phyloP scores from a whole-genome alignment of 768 basidiomycete genomes.

The Xerocomellus amylosporus region DNA sequence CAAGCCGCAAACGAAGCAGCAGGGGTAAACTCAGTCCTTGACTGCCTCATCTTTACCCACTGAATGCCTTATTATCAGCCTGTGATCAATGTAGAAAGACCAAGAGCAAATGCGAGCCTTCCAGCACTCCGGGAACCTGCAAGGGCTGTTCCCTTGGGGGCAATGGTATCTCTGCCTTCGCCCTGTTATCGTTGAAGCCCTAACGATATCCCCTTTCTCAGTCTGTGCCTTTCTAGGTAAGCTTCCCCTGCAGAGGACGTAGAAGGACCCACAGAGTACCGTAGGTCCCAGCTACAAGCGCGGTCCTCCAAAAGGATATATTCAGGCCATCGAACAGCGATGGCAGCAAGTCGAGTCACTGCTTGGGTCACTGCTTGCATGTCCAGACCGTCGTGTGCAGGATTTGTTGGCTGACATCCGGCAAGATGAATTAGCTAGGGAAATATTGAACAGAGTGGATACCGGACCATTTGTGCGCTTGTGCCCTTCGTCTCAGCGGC shows the following conservation, averaged over 20 bases:
- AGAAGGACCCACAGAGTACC: not conserved
- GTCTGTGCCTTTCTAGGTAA: slow-evolving; percentile 67
- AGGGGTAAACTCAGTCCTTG: slow-evolving; percentile 42
- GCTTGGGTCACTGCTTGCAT: slow-evolving; percentile 77
- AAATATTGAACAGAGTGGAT: slow-evolving; percentile 75
- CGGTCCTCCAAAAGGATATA: slow-evolving; percentile 87
- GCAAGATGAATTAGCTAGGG: slow-evolving; percentile 71
- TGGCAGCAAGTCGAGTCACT: slow-evolving; percentile 92
- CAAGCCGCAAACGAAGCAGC: slow-evolving; percentile 60
- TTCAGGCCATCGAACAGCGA: slow-evolving; percentile 87
- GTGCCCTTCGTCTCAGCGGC: not conserved
- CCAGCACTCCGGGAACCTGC: slow-evolving; percentile 46
- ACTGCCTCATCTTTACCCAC: slow-evolving; percentile 2
- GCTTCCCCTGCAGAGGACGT: not conserved
- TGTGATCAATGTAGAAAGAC: slow-evolving; percentile 88
- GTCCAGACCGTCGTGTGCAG: slow-evolving; percentile 63
- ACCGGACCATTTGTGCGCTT: slow-evolving; percentile 70
- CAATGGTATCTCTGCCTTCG: slow-evolving; percentile 40
- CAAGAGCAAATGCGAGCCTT: slow-evolving; percentile 81
- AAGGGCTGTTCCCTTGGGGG: slow-evolving; percentile 62
- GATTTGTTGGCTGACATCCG: slow-evolving; percentile 59
- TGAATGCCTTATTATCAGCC: slow-evolving; percentile 42
- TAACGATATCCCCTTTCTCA: slow-evolving; percentile 31
- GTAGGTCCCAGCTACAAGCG: slow-evolving; percentile 77
- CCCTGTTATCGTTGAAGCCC: not conserved